Conservation (phyloP, 352 stramenopile species). For the Phytophthora pini region DNA sequence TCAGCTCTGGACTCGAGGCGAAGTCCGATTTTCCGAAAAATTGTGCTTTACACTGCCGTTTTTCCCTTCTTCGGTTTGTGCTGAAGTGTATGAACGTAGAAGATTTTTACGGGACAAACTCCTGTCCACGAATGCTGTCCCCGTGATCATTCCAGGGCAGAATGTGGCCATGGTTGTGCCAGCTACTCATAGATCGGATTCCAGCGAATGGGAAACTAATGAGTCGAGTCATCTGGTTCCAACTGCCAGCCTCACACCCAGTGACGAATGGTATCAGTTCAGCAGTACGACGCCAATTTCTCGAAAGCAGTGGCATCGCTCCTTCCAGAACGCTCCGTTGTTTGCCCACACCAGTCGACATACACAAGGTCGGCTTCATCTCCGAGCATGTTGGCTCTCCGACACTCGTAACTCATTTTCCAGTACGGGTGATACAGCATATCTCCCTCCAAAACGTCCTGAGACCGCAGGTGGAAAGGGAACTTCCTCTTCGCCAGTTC, state of each 20-base stretch:
- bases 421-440: slow-evolving; percentile 6
- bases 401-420: slow-evolving; percentile 2
- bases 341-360: slow-evolving; percentile 49
- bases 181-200: background rate
- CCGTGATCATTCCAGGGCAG: slow-evolving; percentile 59
- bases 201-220: slow-evolving; percentile 14
- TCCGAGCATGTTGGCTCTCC: slow-evolving; percentile 51
- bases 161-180: slow-evolving; percentile 18
- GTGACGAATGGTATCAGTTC: slow-evolving; percentile 82
- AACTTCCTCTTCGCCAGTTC: slow-evolving; percentile 12
- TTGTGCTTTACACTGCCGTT: slow-evolving; percentile 54
- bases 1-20: slow-evolving; percentile 34
- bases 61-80: slow-evolving; percentile 56
- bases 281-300: slow-evolving; percentile 53
- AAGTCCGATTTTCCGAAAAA: slow-evolving; percentile 54
- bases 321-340: slow-evolving; percentile 61
- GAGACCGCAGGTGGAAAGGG: slow-evolving; percentile 19
- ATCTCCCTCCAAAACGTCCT: slow-evolving; percentile 34
- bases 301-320: slow-evolving; percentile 54
- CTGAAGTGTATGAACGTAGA: slow-evolving; percentile 59
- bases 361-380: slow-evolving; percentile 55
- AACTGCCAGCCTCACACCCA: slow-evolving; percentile 54
- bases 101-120: slow-evolving; percentile 38
- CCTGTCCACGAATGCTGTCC: slow-evolving; percentile 58
- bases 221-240: slow-evolving; percentile 26